Evolutionary conservation across 1,284 basidiomycete genomes (phyloP), one percentile per base, ranked within the genome.

Genomic region (Ustilago sp.): DNA sequence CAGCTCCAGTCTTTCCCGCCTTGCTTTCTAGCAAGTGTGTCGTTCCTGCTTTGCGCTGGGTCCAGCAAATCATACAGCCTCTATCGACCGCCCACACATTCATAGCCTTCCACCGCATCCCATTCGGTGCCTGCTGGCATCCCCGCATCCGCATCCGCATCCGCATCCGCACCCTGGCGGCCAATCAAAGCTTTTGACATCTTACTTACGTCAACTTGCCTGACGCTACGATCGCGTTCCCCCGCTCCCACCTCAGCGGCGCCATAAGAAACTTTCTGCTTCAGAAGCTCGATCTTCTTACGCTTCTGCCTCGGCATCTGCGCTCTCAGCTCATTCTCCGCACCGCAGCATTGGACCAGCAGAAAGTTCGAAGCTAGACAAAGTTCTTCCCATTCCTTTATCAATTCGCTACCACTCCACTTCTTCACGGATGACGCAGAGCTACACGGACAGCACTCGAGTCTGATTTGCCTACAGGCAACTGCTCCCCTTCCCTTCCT

Each of bases 381-480:
- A 19, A 17, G 38, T 17, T 39, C 38, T 32, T 32, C 43, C 8
- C 7, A n/a, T 31, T 50, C 48, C 48, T 11, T 50, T 23, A 28
- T 36, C 43, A 48, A 15, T 28, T 45, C 13, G 12, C 36, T 11
- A 17, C n/a, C 15, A 19, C 57, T 9, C 39, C 51, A 13, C 31
- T 47, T 28, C 50, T 54, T 52, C 50, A 59, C 68, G 63, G 55
- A 70, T 70, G 68, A 58, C 63, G 59, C 34, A 58, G 8, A 53
- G 55, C 63, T 23, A 12, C 50, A 39, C 48, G 36, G 36, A 32
- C 35, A 8, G 23, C 34, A 31, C 35, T 50, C 54, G 59, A 54
- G 54, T 62, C 23, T 65, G 63, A 65, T 41, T 54, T 47, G 68
- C 59, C 68, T 47, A 50, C 55, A 56, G 68, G 59, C 58, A 48